Evolutionary conservation across 495 filamentous ascomycete species (phyloP), one percentile per base, ranked within the genome.

Genomic region (Xylaria longipes): DNA sequence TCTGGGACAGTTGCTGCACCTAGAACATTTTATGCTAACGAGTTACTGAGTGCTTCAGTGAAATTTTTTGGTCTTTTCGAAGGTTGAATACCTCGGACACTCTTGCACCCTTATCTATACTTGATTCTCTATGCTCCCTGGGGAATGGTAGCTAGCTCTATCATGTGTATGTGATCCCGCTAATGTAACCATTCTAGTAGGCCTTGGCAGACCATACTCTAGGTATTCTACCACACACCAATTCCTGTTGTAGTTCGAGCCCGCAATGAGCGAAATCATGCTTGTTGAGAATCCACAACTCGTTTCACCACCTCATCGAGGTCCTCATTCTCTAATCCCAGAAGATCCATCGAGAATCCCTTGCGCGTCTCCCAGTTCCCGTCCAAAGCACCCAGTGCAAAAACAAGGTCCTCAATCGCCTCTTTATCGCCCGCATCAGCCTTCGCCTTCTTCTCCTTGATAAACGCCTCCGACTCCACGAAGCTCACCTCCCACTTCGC

Each of bases 391-490:
- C 78, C 78, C 35, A 79, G 52, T 27, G 73, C 78, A 67, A 79
- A 80, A n/a, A 80, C 78, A 58, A 79, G 63, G 39, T 79, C 74
- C 71, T 79, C 78, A 33, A 79, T 60, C 0, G 75, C 63, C 4
- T 66, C 58, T 54, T 54, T 57, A 35, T 76, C 71, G 1, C 75
- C 78, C 9, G 17, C 58, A 31, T 77, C 72, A 6, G 35, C 73
- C 57, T 60, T 60, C 17, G 17, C 31, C 57, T 37, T 60, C 17
- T 37, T 60, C 8, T 60, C 57, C 15, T n/a, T n/a, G 15, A 60
- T 60, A 4, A 60, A 60, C 11, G 15, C 20, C 31, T 37, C 31
- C 17, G 57, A 60, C 5, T 60, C 31, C 6, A 60, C 31, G 20
- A n/a, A 37, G 12, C 22, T 22, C 6, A 60, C 31, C 57, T 37